These are phyloP conservation scores for Xerocomus alliaceus DNA, from an alignment of 1,284 basidiomycete genomes.

Conservation along the genomic window DNA sequence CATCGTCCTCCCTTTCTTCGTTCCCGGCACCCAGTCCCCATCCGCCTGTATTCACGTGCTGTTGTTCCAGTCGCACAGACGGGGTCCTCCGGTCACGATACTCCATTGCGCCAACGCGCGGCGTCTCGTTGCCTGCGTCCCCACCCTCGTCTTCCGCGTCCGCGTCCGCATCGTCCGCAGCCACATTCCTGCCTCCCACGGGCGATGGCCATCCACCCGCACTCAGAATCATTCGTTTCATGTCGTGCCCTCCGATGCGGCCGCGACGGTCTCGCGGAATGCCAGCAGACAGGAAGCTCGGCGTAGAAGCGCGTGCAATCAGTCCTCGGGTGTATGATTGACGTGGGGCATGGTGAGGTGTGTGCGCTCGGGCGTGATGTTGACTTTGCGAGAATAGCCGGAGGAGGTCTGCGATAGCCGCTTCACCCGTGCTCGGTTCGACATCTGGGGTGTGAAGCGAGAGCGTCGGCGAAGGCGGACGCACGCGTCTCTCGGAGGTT, in stretches of 20 bases:
- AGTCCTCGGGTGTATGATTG: slow-evolving; percentile 40
- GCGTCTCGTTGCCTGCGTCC: slow-evolving; percentile 61
- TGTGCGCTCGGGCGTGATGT: slow-evolving; percentile 48
- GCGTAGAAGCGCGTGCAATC: slow-evolving; percentile 51
- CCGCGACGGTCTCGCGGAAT: slow-evolving; percentile 77
- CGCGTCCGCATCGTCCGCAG: slow-evolving; percentile 23
- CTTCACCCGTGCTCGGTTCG: slow-evolving; percentile 64
- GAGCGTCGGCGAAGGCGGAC: slow-evolving; percentile 37
- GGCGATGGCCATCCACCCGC: slow-evolving; percentile 28
- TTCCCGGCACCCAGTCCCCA: slow-evolving; percentile 70
- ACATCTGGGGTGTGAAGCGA: slow-evolving; percentile 29
- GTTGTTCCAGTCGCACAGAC: slow-evolving; percentile 25
- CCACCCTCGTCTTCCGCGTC: slow-evolving; percentile 43
- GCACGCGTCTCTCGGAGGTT: slow-evolving; percentile 53
- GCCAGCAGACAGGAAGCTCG: slow-evolving; percentile 73
- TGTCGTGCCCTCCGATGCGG: slow-evolving; percentile 65
- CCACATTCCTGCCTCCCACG: slow-evolving; percentile 4
- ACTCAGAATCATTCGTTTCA: slow-evolving; percentile 35
- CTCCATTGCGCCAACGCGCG: slow-evolving; percentile 47
- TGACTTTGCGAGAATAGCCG: slow-evolving; percentile 49
- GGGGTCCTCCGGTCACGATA: slow-evolving; percentile 32
- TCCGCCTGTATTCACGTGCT: slow-evolving; percentile 57
- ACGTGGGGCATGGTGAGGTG: slow-evolving; percentile 24
- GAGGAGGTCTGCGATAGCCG: slow-evolving; percentile 67
- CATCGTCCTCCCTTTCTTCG: slow-evolving; percentile 50